Evolutionary conservation across 768 basidiomycete genomes (phyloP).

Genomic region (Tulasnella sp.): DNA sequence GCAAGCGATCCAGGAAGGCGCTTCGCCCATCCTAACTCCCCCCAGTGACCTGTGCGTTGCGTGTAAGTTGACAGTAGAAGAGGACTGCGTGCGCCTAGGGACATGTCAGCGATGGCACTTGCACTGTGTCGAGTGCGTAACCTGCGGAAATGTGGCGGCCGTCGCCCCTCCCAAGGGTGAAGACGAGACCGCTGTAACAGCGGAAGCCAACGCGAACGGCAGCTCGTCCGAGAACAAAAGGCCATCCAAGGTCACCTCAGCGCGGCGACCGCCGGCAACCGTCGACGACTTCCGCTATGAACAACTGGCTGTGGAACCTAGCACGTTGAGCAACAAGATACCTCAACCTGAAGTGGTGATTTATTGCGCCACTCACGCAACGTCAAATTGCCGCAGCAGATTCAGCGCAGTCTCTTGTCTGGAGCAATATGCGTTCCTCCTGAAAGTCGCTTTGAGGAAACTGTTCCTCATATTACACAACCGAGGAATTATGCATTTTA

Average conservation of each 20-base stretch:
- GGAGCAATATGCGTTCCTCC: constrained; percentile 95
- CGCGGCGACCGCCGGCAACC: constrained; percentile 74
- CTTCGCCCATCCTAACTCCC: constrained; percentile 31
- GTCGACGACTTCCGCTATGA: constrained; percentile 74
- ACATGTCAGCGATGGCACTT: constrained; percentile 98
- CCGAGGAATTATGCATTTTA: constrained; percentile 82
- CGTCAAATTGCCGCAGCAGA: constrained; percentile 61
- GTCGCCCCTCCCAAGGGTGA: constrained; percentile 53
- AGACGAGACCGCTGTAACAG: constrained; percentile 49
- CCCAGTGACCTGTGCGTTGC: constrained; percentile 79
- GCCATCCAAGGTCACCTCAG: constrained; percentile 57
- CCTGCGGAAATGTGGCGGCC: constrained; percentile 74
- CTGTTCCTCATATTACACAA: constrained; percentile 83
- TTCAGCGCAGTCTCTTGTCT: constrained; percentile 90
- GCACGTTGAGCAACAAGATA: constrained; percentile 22
- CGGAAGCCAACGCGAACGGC: constrained; percentile 50
- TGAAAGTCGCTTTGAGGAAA: constrained; percentile 91
- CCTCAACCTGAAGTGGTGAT: constrained; percentile 43
- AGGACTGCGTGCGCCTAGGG: constrained; percentile 91
- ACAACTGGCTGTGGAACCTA: constrained; percentile 26
- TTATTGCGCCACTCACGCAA: constrained; percentile 74
- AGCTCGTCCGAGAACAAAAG: constrained; percentile 12
- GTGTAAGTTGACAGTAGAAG: constrained; percentile 89
- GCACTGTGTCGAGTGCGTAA: constrained; percentile 78
- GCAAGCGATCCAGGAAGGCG: constrained; percentile 25